phyloP scores from a whole-genome alignment of 352 stramenopile genomes.

The Globisporangium mamillatum region DNA sequence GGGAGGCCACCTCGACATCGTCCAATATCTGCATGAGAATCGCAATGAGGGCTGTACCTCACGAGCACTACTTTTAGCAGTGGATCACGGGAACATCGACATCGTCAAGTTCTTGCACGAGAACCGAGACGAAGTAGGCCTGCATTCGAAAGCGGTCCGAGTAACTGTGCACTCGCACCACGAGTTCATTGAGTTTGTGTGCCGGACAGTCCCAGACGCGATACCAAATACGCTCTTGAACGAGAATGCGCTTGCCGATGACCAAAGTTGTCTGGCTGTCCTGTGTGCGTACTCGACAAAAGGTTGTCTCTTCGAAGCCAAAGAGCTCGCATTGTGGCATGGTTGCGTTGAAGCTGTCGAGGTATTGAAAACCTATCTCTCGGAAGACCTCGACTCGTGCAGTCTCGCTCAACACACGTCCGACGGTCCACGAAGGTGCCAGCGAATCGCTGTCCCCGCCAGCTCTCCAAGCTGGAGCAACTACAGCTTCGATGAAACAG shows the following conservation, averaged over 20 bases:
- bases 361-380: not conserved
- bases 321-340: not conserved
- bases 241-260: not conserved
- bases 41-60: not conserved
- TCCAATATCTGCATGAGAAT: not conserved
- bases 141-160: not conserved
- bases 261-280: not conserved
- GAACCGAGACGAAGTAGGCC: not conserved
- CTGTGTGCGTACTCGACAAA: not conserved
- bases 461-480: not conserved
- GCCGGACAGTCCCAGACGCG: not conserved
- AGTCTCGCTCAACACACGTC: not conserved
- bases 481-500: not conserved
- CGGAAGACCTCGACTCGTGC: not conserved
- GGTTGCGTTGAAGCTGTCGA: not conserved
- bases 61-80: not conserved
- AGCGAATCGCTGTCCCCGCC: not conserved
- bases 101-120: not conserved
- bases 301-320: not conserved
- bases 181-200: not conserved
- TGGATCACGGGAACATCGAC: not conserved
- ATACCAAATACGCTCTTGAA: not conserved
- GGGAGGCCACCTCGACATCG: not conserved
- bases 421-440: not conserved
- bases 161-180: not conserved